Evolutionary conservation across 129 eudicot genomes (phyloP).

Genomic region (sunflower (Helianthus annuus)): HanXRQr2.0-SUNRISE NC_035441.2:120066787-120067286

Average conservation of each 20-base stretch:
- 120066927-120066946: neutral
- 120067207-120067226: neutral
- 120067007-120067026: constrained; percentile 78
- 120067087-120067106: constrained; percentile 73
- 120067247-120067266: constrained; percentile 3
- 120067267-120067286: constrained; percentile 64
- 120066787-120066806: neutral
- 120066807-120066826: neutral
- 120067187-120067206: neutral
- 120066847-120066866: constrained; percentile 97
- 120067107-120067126: constrained; percentile 36
- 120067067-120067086: constrained; percentile 88
- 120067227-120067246: neutral
- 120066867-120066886: constrained; percentile 97
- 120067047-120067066: constrained; percentile 91
- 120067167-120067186: neutral
- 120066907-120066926: constrained; percentile 17
- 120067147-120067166: constrained; percentile 4
- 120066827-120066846: constrained; percentile 81
- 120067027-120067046: constrained; percentile 84
- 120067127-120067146: constrained; percentile 11
- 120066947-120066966: neutral
- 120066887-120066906: constrained; percentile 18
- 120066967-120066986: constrained; percentile 24
- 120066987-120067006: constrained; percentile 90